Evolutionary conservation across 1,284 basidiomycete species (phyloP).

Genomic region (Inonotus hispidus): DNA sequence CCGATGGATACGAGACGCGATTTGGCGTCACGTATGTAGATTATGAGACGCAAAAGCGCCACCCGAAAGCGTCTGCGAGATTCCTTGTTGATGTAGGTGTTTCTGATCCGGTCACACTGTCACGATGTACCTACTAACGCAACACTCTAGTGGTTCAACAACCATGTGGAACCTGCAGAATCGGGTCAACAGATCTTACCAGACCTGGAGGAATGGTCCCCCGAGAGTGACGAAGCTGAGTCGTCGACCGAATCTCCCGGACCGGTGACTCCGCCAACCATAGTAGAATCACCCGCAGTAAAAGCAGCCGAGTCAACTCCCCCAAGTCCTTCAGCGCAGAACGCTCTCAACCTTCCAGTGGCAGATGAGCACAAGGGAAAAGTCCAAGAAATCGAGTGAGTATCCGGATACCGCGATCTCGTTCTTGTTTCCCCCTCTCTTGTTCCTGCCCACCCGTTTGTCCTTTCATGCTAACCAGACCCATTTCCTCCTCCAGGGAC

Average conservation of each 20-base stretch:
- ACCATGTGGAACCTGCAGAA: constrained; percentile 1
- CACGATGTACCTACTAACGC: not conserved
- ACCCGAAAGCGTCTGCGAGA: constrained; percentile 61
- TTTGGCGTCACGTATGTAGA: constrained; percentile 66
- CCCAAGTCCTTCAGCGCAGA: not conserved
- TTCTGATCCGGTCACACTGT: no score
- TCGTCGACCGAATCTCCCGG: constrained; percentile 4
- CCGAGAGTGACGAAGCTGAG: constrained; percentile 3
- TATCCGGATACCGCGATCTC: not conserved
- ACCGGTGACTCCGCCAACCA: constrained; percentile 4
- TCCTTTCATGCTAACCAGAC: not conserved
- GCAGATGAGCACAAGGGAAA: constrained; percentile 7
- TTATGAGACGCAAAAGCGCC: constrained; percentile 64
- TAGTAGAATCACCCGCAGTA: not conserved
- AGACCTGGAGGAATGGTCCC: not conserved
- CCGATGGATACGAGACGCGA: constrained; percentile 57
- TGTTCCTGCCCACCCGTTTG: not conserved
- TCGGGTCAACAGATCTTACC: not conserved
- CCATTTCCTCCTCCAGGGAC: not conserved
- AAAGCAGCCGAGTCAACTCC: constrained; percentile 3
- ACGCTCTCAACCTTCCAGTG: not conserved
- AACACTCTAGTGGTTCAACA: constrained; percentile 13
- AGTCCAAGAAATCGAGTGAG: constrained; percentile 6
- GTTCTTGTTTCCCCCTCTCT: not conserved
- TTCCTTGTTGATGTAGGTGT: constrained; percentile 40